Evolutionary conservation across 805 yeast genomes (phyloP).

Genomic region (Saturnispora saitoi): DNA sequence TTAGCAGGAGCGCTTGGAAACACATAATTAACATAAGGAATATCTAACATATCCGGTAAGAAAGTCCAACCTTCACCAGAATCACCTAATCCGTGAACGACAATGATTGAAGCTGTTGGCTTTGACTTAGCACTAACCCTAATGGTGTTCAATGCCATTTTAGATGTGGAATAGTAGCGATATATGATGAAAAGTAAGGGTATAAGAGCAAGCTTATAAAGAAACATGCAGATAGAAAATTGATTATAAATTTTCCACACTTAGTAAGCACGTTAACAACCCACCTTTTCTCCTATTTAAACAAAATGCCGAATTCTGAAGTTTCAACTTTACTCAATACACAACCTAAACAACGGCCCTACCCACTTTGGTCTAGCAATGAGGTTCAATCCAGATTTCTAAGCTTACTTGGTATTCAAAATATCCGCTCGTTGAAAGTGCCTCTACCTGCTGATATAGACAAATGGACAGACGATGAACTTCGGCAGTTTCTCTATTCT

Average conservation of each 20-base stretch:
- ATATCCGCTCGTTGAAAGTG: conserved; percentile 1
- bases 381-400: conserved; percentile 2
- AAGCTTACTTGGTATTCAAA: background rate
- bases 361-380: background rate
- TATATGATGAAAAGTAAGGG: background rate
- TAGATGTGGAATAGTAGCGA: background rate
- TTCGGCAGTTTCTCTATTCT: conserved; percentile 1
- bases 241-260: background rate
- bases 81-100: conserved; percentile 90
- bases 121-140: conserved; percentile 33
- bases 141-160: conserved; percentile 23
- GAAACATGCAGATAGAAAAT: background rate
- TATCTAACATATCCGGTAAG: conserved; percentile 57
- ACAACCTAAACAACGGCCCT: background rate
- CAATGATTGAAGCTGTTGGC: conserved; percentile 59
- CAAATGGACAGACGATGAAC: conserved; percentile 3
- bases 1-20: conserved; percentile 83
- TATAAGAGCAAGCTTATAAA: background rate
- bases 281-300: too few species aligned
- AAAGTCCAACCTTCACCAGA: conserved; percentile 85
- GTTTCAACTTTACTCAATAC: too few species aligned
- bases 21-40: conserved; percentile 57
- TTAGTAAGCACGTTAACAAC: background rate
- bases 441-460: conserved; percentile 2
- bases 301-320: background rate